These are phyloP conservation scores for Suillus bovinus DNA, from an alignment of 768 basidiomycete genomes.

Conservation along the genomic window DNA sequence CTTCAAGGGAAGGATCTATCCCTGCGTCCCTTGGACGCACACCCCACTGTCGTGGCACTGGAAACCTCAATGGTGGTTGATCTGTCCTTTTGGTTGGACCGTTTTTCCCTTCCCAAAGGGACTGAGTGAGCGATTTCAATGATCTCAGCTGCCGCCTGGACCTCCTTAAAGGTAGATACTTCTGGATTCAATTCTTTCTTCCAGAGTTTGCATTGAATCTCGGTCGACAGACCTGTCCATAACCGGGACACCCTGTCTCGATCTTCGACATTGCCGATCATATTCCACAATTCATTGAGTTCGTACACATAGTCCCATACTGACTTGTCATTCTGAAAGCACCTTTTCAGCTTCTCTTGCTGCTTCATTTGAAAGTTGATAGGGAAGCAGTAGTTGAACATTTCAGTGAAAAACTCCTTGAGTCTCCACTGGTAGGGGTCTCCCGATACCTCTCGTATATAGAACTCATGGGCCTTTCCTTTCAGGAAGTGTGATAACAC, in stretches of 20 bases:
- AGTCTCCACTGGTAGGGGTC: conserved; percentile 29
- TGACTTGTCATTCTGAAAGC: conserved; percentile 26
- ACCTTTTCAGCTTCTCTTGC: conserved; percentile 21
- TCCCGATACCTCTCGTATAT: conserved; percentile 27
- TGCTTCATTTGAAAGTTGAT: conserved; percentile 23
- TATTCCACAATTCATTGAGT: conserved; percentile 34
- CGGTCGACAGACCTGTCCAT: conserved; percentile 33
- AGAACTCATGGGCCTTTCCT: conserved; percentile 35
- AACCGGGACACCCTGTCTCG: conserved; percentile 32
- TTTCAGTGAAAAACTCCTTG: conserved; percentile 29
- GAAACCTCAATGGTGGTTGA: too few species aligned
- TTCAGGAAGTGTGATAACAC: conserved; percentile 31
- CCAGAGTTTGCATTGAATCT: conserved; percentile 33
- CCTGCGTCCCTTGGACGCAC: too few species aligned
- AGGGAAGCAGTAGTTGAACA: conserved; percentile 42
- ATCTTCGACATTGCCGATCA: conserved; percentile 32
- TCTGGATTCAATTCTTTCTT: conserved; percentile 1
- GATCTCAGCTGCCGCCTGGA: conserved; percentile 29
- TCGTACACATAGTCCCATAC: conserved; percentile 36
- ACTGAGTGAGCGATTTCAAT: conserved; percentile 31
- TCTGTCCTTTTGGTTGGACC: not conserved
- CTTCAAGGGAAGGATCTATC: too few species aligned
- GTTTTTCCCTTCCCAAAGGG: not conserved
- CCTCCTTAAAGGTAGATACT: conserved; percentile 24
- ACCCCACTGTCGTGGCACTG: too few species aligned